These are phyloP conservation scores for Rubroshorea leprosula DNA, from an alignment of 345 rosid genomes.

Conservation along the genomic window DNA sequence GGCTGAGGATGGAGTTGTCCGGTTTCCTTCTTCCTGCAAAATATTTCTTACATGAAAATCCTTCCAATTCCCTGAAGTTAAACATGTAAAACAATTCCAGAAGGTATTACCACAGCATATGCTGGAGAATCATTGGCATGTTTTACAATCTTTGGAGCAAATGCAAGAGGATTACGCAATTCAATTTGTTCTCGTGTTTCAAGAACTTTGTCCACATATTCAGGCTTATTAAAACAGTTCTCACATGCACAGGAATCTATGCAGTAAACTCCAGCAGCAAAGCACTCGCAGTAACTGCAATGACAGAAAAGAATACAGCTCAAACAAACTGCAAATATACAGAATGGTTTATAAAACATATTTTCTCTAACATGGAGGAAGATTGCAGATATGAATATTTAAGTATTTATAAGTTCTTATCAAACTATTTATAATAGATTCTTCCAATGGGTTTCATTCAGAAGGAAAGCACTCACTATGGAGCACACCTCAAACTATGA, in stretches of 20 bases:
- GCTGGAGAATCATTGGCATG: conserved; percentile 15
- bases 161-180: conserved; percentile 42
- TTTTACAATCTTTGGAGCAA: conserved; percentile 35
- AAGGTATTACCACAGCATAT: conserved; percentile 19
- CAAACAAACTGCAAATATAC: conserved; percentile 1
- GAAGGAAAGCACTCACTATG: no score
- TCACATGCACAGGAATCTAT: conserved; percentile 31
- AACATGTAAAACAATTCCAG: neutral
- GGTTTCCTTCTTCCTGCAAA: conserved; percentile 27
- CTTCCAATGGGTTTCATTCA: neutral
- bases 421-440: neutral
- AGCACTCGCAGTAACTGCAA: conserved; percentile 46
- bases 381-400: no score
- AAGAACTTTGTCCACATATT: conserved; percentile 32
- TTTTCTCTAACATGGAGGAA: neutral
- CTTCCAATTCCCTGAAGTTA: neutral
- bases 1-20: conserved; percentile 26
- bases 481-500: no score
- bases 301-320: conserved; percentile 8
- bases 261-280: conserved; percentile 35
- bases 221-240: conserved; percentile 34
- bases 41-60: conserved; percentile 13
- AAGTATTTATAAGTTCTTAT: neutral
- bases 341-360: neutral
- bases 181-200: conserved; percentile 28